Evolutionary conservation across 345 rosid genomes (phyloP), one percentile per base, ranked within the genome.

Genomic region (Cardiospermum halicacabum): DNA sequence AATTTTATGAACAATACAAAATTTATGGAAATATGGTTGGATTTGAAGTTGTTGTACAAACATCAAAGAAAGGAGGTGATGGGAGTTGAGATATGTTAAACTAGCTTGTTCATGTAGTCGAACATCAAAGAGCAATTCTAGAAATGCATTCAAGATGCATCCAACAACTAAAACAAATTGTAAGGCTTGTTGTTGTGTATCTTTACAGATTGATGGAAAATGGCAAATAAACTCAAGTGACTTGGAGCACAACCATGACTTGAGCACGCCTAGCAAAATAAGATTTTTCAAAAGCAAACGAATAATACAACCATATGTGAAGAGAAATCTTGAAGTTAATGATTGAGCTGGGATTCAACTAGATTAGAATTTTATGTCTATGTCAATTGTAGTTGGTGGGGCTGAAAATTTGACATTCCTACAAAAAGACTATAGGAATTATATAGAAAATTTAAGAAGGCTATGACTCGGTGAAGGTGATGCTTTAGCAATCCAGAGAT

Each of bases 171-270:
- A 59, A 65, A 65, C 70, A 1, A 49, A 65, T 24, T 65, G 70
- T 24, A 71, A 65, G 65, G 75, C 66, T 7, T 51, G 27, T 62
- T 51, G 9, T n/a, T n/a, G n/a, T n/a, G 61, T 71, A 40, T 48
- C 48, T 34, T 19, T 40, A 25, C n/a, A n/a, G n/a, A n/a, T n/a
- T n/a, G 69, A 59, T 28, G 75, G 75, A 45, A 18, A 25, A n/a
- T 45, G 66, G 27, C 60, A 25, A 3, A 55, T 72, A 24, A 65
- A 62, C 4, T 18, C 24, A 28, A 63, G 43, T 47, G 25, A 9
- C 27, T 31, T 72, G 59, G 63, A 66, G 18, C 75, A 72, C 27
- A 72, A 66, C 40, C 58, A 60, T 66, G 24, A 60, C 7, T 27
- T 66, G 4, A 32, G 53, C 27, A 39, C 43, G 0, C 43, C 71